Percentiles rank a stretch among this genome's conserved stretches.
These are phyloP conservation scores for Cicer yamashitae DNA, from an alignment of 306 rosid species.

Conservation along the genomic window DNA sequence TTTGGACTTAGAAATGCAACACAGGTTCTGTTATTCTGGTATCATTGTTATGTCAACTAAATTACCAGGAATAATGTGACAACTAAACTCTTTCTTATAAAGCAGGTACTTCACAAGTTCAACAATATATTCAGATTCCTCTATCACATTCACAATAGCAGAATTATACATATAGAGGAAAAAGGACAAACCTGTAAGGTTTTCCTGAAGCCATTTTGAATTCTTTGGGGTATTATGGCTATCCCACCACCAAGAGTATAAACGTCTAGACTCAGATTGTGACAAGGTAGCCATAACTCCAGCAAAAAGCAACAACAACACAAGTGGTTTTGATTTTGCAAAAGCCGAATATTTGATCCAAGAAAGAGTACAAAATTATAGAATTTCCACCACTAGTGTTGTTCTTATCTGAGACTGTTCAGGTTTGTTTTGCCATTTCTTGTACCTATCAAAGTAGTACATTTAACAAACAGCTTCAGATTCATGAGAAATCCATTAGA, in stretches of 20 bases:
- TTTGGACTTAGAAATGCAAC: conserved; percentile 19
- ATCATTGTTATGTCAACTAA: conserved; percentile 21
- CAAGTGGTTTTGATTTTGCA: conserved; percentile 56
- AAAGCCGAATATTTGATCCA: conserved; percentile 54
- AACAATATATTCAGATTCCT: conserved; percentile 28
- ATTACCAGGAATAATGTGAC: neutral
- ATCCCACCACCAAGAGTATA: conserved; percentile 99
- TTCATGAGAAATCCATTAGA: conserved; percentile 32
- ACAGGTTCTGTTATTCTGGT: conserved; percentile 12
- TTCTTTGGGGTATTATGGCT: conserved; percentile 90
- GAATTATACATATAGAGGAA: neutral
- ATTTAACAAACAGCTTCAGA: conserved; percentile 23
- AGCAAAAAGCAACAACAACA: conserved; percentile 53
- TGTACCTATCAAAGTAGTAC: conserved; percentile 44
- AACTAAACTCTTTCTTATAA: neutral
- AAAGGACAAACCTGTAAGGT: conserved; percentile 76
- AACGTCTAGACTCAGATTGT: conserved; percentile 77
- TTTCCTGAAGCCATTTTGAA: conserved; percentile 99
- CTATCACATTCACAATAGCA: neutral
- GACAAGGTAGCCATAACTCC: conserved; percentile 74
- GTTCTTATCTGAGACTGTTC: conserved; percentile 38
- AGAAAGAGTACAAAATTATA: conserved; percentile 56
- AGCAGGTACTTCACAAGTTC: neutral
- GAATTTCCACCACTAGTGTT: conserved; percentile 17
- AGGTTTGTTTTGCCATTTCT: conserved; percentile 36